phyloP scores from a whole-genome alignment of 2,329 filamentous ascomycete genomes.

The Rhytidhysteron rufulum region DNA sequence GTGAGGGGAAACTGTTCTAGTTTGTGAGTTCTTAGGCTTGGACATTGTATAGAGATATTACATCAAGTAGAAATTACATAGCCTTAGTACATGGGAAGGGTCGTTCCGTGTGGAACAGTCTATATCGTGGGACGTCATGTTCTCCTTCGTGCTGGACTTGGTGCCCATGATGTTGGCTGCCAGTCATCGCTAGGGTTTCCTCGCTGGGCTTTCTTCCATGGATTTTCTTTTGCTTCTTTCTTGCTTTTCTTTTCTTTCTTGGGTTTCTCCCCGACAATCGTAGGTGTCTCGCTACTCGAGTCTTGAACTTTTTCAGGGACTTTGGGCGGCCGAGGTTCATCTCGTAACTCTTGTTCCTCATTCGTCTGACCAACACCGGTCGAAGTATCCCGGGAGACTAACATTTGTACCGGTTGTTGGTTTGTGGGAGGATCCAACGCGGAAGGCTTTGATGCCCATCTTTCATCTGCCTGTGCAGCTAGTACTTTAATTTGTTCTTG shows the following conservation, averaged over 20 bases:
- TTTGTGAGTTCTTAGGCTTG: too few species aligned
- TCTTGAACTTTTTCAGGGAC: constrained; percentile 17
- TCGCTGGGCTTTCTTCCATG: constrained; percentile 37
- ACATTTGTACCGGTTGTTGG: constrained; percentile 45
- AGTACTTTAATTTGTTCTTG: constrained; percentile 58
- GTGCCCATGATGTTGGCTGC: constrained; percentile 46
- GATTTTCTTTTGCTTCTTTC: constrained; percentile 32
- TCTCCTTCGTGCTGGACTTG: constrained; percentile 34
- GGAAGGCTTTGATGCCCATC: constrained; percentile 58
- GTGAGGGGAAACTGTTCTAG: too few species aligned
- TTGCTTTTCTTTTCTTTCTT: constrained; percentile 6
- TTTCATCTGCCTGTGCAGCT: constrained; percentile 56
- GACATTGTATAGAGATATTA: too few species aligned
- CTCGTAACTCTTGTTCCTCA: constrained; percentile 28
- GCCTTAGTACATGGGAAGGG: too few species aligned
- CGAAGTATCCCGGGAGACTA: constrained; percentile 41
- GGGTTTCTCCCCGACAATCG: constrained; percentile 17
- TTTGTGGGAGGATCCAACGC: constrained; percentile 54
- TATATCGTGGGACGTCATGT: too few species aligned
- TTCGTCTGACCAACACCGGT: constrained; percentile 33
- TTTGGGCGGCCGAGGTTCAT: constrained; percentile 12
- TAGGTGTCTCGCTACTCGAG: constrained; percentile 27
- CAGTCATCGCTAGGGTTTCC: constrained; percentile 42
- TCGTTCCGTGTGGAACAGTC: too few species aligned
- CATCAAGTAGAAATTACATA: too few species aligned